These are phyloP conservation scores for Symbiodinium natans DNA, from an alignment of 73 alveolate species.

Conservation along the genomic window DNA sequence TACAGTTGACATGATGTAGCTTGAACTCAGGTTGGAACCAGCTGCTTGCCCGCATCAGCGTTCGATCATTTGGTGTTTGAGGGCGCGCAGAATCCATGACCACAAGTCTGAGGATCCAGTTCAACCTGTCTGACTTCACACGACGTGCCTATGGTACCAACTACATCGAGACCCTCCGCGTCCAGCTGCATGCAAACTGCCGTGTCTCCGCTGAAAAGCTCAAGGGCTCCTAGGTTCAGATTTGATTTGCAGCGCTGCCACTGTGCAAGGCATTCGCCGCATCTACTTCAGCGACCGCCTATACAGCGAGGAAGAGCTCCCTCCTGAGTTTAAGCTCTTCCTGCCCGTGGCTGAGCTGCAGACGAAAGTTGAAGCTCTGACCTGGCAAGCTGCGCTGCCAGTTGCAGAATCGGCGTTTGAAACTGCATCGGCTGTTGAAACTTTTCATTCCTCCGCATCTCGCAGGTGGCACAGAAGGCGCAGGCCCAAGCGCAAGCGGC, in stretches of 20 bases:
- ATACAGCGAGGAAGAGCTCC: slow-evolving; percentile 95
- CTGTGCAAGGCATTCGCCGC: slow-evolving; percentile 94
- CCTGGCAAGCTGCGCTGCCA: not conserved
- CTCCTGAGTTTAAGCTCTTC: slow-evolving; percentile 96
- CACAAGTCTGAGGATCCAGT: slow-evolving; percentile 95
- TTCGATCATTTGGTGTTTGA: not conserved
- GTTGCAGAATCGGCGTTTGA: too few relatives aligned
- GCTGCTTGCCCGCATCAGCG: not conserved
- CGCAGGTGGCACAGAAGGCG: slow-evolving; percentile 92
- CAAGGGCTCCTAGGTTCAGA: not conserved
- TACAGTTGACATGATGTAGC: too few relatives aligned
- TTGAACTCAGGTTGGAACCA: slow-evolving; percentile 56
- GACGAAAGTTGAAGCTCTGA: not conserved
- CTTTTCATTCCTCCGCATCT: too few relatives aligned
- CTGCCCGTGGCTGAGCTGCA: slow-evolving; percentile 42
- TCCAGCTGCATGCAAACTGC: slow-evolving; percentile 97
- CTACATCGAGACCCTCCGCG: slow-evolving; percentile 96
- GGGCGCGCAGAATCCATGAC: not conserved
- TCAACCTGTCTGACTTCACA: slow-evolving; percentile 97
- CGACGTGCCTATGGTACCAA: slow-evolving; percentile 96
- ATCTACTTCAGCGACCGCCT: slow-evolving; percentile 96
- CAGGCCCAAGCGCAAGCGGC: slow-evolving; percentile 47
- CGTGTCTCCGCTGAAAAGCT: slow-evolving; percentile 15
- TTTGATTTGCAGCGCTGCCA: not conserved
- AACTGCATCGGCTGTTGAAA: too few relatives aligned